Evolutionary conservation across 768 basidiomycete genomes (phyloP), one percentile per base, ranked within the genome.

Genomic region (Exidia glandulosa): DNA sequence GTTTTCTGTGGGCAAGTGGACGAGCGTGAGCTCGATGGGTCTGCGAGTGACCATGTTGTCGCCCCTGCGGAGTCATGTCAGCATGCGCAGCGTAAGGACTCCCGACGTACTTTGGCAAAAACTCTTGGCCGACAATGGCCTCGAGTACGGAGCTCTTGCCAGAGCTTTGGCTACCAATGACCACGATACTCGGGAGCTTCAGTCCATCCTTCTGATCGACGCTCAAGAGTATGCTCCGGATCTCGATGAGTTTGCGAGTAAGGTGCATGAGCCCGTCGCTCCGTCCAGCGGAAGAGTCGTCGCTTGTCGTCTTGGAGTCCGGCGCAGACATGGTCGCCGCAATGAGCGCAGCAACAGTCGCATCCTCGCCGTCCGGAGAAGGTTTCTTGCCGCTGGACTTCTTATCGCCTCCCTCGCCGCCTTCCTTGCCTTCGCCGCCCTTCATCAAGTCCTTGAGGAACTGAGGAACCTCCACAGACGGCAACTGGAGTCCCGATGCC

Each of bases 31-130:
- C 69, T 99, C 96, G 66, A 99, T 97, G 1, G 96, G 96, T 58
- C 96, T 86, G 1, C 96, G 88, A 2, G 96, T 99, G 33, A 98
- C 96, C 96, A 99, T 99, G 72, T 98, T 98, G 72, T 93, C 88
- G 59, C 96, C 96, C 75, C 95, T 98, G 90, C 67, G 19, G 33
- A 45, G 50, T 32, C 41, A 16, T 32, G 6, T 57, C n/a, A 29
- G 48, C 32, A 27, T 58, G 56, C 23, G 27, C 32, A 45, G 36
- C 36, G 45, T 10, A 32, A 3, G 41, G 13, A 12, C n/a, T n/a
- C n/a, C n/a, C n/a, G 2, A 79, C 92, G 63, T 68, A 97, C 95
- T 99, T 99, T 27, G 96, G 96, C 34, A 99, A 76, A 70, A 99
- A 99, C 71, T 98, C 93, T 61, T 96, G 92, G 0, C 96, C 96